phyloP scores from a whole-genome alignment of 1,284 basidiomycete species.

The Papiliotrema laurentii region DNA sequence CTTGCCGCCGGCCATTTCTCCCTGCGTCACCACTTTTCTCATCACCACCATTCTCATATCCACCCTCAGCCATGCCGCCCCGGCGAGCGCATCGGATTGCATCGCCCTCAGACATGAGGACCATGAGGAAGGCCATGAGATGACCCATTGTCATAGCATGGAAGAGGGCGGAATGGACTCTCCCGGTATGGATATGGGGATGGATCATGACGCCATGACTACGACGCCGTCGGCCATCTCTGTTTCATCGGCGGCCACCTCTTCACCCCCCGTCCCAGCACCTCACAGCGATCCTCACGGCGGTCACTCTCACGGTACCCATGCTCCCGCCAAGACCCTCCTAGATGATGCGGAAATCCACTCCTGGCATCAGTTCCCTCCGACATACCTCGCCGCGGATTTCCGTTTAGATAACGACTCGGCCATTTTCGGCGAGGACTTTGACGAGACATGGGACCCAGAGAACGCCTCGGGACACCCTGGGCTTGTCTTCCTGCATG shows the following conservation, averaged over 20 bases:
- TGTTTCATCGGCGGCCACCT: neutral
- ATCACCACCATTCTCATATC: conserved; percentile 12
- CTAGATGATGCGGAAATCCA: conserved; percentile 38
- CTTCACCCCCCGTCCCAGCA: neutral
- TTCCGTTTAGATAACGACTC: conserved; percentile 32
- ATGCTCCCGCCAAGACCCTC: conserved; percentile 21
- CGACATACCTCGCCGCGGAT: conserved; percentile 37
- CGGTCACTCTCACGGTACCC: conserved; percentile 22
- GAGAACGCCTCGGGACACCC: conserved; percentile 25
- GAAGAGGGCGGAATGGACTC: neutral
- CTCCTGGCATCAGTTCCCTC: conserved; percentile 34
- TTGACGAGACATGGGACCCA: conserved; percentile 30
- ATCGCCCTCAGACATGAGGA: neutral
- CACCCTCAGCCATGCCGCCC: conserved; percentile 7
- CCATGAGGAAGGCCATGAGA: conserved; percentile 4
- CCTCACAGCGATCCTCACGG: conserved; percentile 1
- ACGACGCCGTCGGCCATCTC: neutral
- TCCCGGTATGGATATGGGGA: neutral
- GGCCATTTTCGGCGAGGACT: conserved; percentile 39
- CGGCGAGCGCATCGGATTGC: neutral
- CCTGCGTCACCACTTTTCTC: conserved; percentile 18
- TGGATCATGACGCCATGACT: neutral
- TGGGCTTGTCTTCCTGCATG: conserved; percentile 32
- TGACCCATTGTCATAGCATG: too few species aligned
- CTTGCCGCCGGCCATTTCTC: neutral